Base-by-base conservation (phyloP, 345 rosid genomes). In the Pistacia integerrima region DNA sequence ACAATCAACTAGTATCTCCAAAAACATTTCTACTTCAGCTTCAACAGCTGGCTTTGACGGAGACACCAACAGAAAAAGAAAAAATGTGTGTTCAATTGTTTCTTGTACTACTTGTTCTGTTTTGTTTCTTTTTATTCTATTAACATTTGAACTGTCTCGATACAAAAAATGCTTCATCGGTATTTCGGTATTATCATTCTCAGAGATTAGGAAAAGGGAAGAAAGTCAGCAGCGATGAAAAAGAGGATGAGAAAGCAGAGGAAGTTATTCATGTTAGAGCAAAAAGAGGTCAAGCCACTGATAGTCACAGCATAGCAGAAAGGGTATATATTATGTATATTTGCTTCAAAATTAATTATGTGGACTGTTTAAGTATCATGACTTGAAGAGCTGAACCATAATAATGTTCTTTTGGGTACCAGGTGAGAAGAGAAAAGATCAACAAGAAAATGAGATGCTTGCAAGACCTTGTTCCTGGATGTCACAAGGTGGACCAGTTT, bases 231-330 rank as follows among this genome's bases (percentile, higher is more conserved):
- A 76, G 60, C 49, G 75, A 25, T 58, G 84, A 74, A 63, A 75
- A 68, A 56, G 81, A 84, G 35, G 30, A 68, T 38, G 82, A 74
- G 54, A 77, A 82, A 48, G 70, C 70, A 30, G 81, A 83, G 69
- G 90, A 84, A 74, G 86, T 87, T 17, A 79, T 85, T 84, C 90
- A 85, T 78, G 92, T 85, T 4, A 85, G 86, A 81, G 90, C 90
- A 10, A 84, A 87, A 74, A 77, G 89, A 84, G 90, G 91, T 58
- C 89, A 88, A 77, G 91, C 91, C 56, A 88, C 91, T 69, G 89
- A 88, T 41, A 85, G 87, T 72, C 91, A 88, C 81, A 88, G 91
- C 66, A 79, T 85, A 70, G 87, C 91, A 8, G 91, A 88, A 80
- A 84, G 91, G 86, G 89, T 85, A 78, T 85, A 78, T 7, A 41